Evolutionary conservation across 768 basidiomycete genomes (phyloP).

Genomic region (Tremella fuciformis): DNA sequence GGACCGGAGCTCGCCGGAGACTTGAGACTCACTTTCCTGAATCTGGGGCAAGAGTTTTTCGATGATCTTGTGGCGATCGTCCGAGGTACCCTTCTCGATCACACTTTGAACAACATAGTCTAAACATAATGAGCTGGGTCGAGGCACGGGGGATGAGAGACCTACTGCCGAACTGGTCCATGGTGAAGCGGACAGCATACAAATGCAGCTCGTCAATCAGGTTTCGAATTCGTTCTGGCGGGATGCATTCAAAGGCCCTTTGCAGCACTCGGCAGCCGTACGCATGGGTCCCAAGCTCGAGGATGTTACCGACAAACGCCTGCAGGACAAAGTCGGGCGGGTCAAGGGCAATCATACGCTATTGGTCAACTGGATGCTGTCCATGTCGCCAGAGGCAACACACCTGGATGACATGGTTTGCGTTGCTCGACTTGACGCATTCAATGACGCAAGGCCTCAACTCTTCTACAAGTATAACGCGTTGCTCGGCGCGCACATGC

Average conservation of each 20-base stretch:
- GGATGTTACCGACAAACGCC: constrained; percentile 72
- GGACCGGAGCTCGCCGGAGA: background rate
- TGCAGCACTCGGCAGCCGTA: constrained; percentile 95
- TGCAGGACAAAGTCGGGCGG: constrained; percentile 68
- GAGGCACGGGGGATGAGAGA: background rate
- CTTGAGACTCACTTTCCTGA: constrained; percentile 16
- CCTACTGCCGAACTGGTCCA: constrained; percentile 74
- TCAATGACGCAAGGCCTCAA: constrained; percentile 74
- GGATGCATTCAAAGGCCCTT: constrained; percentile 81
- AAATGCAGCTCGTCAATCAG: constrained; percentile 80
- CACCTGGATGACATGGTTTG: constrained; percentile 74
- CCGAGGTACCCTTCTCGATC: constrained; percentile 70
- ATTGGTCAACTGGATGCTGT: constrained; percentile 39
- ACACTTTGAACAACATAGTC: constrained; percentile 93
- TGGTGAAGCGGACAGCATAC: constrained; percentile 69
- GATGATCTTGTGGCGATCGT: constrained; percentile 68
- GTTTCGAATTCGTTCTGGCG: constrained; percentile 64
- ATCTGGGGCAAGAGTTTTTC: constrained; percentile 72
- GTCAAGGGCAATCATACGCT: constrained; percentile 79
- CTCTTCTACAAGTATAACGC: constrained; percentile 69
- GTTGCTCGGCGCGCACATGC: constrained; percentile 72
- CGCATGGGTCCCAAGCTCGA: constrained; percentile 77
- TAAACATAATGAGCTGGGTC: constrained; percentile 9
- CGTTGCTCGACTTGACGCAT: constrained; percentile 86
- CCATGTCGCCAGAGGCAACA: constrained; percentile 9